phyloP scores from a whole-genome alignment of 805 yeast species.

The Jamesozyma gamospora region DNA sequence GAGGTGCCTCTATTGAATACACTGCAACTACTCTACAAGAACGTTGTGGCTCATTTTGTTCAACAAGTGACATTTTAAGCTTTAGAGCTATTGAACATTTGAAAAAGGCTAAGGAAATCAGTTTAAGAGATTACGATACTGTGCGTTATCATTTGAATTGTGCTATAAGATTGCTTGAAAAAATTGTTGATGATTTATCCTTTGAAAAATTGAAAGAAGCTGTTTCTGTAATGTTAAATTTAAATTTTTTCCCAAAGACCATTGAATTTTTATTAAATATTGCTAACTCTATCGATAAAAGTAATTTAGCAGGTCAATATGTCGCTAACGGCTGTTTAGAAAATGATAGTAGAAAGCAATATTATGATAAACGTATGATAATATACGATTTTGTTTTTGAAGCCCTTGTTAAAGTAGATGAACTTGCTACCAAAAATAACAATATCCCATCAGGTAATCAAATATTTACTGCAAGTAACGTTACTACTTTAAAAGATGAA shows the following conservation, averaged over 20 bases:
- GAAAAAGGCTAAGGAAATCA: constrained; percentile 73
- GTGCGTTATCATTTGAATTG: constrained; percentile 54
- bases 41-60: constrained; percentile 89
- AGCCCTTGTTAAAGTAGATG: constrained; percentile 62
- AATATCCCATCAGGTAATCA: constrained; percentile 1
- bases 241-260: constrained; percentile 77
- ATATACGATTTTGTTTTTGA: constrained; percentile 69
- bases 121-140: constrained; percentile 61
- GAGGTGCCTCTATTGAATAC: constrained; percentile 88
- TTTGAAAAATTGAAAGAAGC: constrained; percentile 77
- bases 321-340: constrained; percentile 41
- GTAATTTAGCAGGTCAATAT: constrained; percentile 48
- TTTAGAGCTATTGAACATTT: constrained; percentile 90
- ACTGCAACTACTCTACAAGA: constrained; percentile 83
- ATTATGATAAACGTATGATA: constrained; percentile 43
- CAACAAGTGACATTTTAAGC: constrained; percentile 84
- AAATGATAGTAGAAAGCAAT: constrained; percentile 42
- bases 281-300: constrained; percentile 58
- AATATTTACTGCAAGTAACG: constrained; percentile 21
- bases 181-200: constrained; percentile 67
- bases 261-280: constrained; percentile 71
- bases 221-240: constrained; percentile 61
- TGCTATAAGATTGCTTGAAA: constrained; percentile 67
- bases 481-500: constrained; percentile 47
- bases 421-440: constrained; percentile 39